Conservation (phyloP, 1,139 yeast genomes). For the Candida glucosophila region DNA sequence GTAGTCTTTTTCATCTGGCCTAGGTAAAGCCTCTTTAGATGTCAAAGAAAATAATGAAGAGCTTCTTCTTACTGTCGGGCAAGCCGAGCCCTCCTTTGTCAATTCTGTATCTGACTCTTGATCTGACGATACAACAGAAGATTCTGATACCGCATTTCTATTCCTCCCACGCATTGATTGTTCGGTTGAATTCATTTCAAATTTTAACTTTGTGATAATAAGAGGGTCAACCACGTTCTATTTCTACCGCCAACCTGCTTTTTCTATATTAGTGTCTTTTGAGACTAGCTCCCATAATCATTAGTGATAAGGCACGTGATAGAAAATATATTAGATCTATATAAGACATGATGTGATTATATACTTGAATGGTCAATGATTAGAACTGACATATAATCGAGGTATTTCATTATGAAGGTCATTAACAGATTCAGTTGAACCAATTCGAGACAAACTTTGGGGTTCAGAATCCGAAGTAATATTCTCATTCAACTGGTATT, state of each 20-base stretch:
- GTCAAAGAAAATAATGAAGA: constrained; percentile 34
- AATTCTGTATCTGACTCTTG: constrained; percentile 26
- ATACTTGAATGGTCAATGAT: constrained; percentile 7
- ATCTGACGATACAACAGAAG: constrained; percentile 32
- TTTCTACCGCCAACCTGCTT: not conserved
- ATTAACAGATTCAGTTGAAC: too few relatives aligned
- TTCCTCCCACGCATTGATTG: constrained; percentile 6
- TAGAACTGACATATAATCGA: constrained; percentile 9
- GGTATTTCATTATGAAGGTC: constrained; percentile 4
- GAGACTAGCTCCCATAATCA: not conserved
- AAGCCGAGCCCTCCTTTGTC: constrained; percentile 10
- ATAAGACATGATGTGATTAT: not conserved
- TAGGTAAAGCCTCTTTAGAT: constrained; percentile 34
- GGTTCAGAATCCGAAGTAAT: constrained; percentile 2
- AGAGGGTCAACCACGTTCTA: not conserved
- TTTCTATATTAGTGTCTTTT: not conserved
- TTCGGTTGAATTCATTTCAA: too few relatives aligned
- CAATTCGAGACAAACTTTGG: constrained; percentile 1
- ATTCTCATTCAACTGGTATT: constrained; percentile 1
- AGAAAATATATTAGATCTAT: not conserved
- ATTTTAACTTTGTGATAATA: constrained; percentile 1
- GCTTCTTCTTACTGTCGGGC: constrained; percentile 29
- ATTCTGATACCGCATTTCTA: too few relatives aligned
- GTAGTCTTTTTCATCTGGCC: constrained; percentile 71
- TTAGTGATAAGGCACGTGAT: not conserved